Evolutionary conservation across 1,284 basidiomycete genomes (phyloP), one percentile per base, ranked within the genome.

Genomic region (Tremellales sp.): DNA sequence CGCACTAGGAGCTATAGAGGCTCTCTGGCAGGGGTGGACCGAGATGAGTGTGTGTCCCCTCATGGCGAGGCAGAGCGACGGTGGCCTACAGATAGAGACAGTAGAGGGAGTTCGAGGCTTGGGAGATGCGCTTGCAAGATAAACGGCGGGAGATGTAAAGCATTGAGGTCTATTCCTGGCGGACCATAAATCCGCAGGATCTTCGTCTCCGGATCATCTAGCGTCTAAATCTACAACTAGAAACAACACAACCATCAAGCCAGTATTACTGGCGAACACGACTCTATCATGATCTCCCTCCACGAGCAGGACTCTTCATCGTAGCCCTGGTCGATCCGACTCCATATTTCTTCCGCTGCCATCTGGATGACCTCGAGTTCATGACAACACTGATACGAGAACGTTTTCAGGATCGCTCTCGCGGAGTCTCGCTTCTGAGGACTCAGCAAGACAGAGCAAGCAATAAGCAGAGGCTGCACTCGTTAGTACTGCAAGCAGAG

Each of bases 31-130:
- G 31, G 71, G 65, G n/a, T 91, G 85, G 76, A 79, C 75, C 19
- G 79, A 81, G 43, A 78, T 87, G 55, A 77, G 79, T 45, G 88
- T 95, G 5, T 86, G 87, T 4, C 90, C 92, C 3, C 74, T 97
- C 19, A 78, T 81, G 6, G 82, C 83, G 10, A 75, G 78, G 25
- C 90, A 93, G 65, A 90, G 88, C 64, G 81, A 78, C 38, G 80
- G 81, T 47, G 92, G 91, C 9, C 77, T 84, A 21, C 75, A 81
- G 9, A 60, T 85, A 3, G 88, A 91, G 66, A 63, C 72, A 1
- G 54, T 84, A 1, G 79, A 79, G 3, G 68, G 72, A 7, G 80
- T 93, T 16, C 72, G 71, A 14, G 88, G 87, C 5, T 71, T 93
- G 54, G 72, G 69, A 48, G 76, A 76, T 31, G 58, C 58, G 21